phyloP scores from a whole-genome alignment of 1,284 basidiomycete genomes.

The Pseudozyma thailandica region DNA sequence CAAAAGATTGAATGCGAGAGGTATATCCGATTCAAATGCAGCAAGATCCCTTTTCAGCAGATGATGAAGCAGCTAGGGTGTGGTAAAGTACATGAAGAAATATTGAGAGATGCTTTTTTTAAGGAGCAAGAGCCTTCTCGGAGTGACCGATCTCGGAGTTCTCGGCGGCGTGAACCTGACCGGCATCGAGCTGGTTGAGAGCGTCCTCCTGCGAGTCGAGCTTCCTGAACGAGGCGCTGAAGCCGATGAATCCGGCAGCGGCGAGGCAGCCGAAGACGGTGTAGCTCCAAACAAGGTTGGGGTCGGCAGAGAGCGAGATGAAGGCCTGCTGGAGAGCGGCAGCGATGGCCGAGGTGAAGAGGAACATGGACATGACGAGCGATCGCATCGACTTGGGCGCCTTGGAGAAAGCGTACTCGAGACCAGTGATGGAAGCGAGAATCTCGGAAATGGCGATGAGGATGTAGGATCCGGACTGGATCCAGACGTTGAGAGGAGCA shows the following conservation, averaged over 20 bases:
- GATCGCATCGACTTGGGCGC: constrained; percentile 69
- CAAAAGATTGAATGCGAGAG: no score
- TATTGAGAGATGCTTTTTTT: neutral
- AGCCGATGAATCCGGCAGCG: constrained; percentile 70
- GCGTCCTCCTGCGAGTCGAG: constrained; percentile 75
- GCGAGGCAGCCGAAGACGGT: constrained; percentile 72
- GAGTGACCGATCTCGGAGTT: constrained; percentile 20
- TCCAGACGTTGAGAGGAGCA: constrained; percentile 68
- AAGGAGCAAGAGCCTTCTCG: constrained; percentile 34
- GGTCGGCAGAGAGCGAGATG: constrained; percentile 72
- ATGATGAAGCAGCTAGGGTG: no score
- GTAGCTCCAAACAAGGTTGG: constrained; percentile 72
- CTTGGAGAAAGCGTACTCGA: constrained; percentile 87
- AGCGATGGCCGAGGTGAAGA: constrained; percentile 77
- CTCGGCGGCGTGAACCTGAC: constrained; percentile 21
- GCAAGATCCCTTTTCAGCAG: constrained; percentile 1
- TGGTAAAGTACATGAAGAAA: constrained; percentile 23
- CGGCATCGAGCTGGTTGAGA: constrained; percentile 56
- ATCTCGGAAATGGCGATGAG: constrained; percentile 74
- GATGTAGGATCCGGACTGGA: constrained; percentile 70
- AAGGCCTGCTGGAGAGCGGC: constrained; percentile 73
- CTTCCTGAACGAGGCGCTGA: constrained; percentile 76
- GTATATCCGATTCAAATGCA: constrained; percentile 25
- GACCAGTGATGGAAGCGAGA: constrained; percentile 81
- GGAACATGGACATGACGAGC: constrained; percentile 70